Evolutionary conservation across 73 alveolate species (phyloP).

Genomic region (Paramecium caudatum): DNA sequence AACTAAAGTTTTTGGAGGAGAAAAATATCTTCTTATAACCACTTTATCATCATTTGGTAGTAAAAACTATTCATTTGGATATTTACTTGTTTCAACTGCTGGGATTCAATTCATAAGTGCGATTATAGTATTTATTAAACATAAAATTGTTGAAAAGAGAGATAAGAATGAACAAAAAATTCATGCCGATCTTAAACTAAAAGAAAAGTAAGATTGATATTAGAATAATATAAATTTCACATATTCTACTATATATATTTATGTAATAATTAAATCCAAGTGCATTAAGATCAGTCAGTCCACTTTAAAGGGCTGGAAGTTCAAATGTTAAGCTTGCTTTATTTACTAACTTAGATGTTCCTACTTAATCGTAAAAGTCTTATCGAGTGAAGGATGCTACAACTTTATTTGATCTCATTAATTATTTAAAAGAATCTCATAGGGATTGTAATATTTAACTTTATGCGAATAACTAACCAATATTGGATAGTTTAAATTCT

Average conservation of each 20-base stretch:
- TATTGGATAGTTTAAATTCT: background rate
- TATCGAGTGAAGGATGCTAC: background rate
- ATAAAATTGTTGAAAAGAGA: conserved; percentile 59
- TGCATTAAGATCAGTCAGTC: too few relatives aligned
- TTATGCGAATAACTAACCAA: background rate
- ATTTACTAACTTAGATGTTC: background rate
- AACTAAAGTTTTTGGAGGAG: conserved; percentile 30
- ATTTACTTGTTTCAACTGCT: background rate
- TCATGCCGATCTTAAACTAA: conserved; percentile 54
- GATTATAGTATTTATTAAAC: background rate
- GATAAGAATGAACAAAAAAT: conserved; percentile 54
- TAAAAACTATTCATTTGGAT: conserved; percentile 34
- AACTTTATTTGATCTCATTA: background rate
- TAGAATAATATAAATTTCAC: too few relatives aligned
- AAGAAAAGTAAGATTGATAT: conserved; percentile 51
- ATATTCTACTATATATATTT: background rate
- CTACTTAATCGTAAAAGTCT: background rate
- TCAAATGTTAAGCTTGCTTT: background rate
- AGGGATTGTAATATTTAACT: background rate
- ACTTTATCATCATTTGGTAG: conserved; percentile 47
- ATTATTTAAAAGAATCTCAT: background rate
- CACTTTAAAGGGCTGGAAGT: background rate
- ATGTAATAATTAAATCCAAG: too few relatives aligned
- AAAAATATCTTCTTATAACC: background rate
- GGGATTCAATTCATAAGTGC: conserved; percentile 3